Base-by-base conservation (phyloP, 2,329 filamentous ascomycete species). In the Hymenoscyphus albidus region DNA sequence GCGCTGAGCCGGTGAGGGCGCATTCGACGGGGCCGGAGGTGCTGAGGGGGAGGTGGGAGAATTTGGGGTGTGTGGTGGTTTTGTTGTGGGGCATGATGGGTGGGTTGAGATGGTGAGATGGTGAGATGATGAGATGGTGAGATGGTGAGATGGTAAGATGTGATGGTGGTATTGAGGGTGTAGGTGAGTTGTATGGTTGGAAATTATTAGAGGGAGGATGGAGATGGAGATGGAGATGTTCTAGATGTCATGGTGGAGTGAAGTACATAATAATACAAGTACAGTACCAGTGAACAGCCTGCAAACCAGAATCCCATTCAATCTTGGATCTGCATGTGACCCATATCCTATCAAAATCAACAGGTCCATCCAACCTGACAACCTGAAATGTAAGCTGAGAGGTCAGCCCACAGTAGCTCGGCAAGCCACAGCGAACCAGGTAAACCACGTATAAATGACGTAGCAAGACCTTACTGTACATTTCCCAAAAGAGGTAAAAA, bases 1-100 rank as follows among this genome's bases (percentile, higher is more conserved):
- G 78, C 0, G 83, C 80, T 51, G 78, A 78, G 5, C 85, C 84
- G 5, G 72, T 77, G 42, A 83, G 73, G 1, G 81, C 80, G 70
- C 81, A 83, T 62, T 83, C 80, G 67, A 82, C 75, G 1, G 80
- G 80, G 1, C 81, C 81, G 38, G 73, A 77, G 13, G 79, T 82
- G 71, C 77, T 78, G n/a, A 83, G 74, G 5, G 80, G 80, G 4
- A 83, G 77, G 63, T 82, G 72, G 48, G 77, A 69, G 56, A 73
- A 70, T 22, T 74, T 69, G n/a, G 70, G 64, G 48, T 70, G 51
- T 2, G 70, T 70, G 6, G 67, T 70, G 51, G 63, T 67, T 54
- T 66, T 59, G 51, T 73, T 71, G 62, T 68, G 22, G 7, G 18
- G 16, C 27, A 27, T 27, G 27, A 3, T 27, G 13, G 59, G 39